Evolutionary conservation across 1,284 basidiomycete species (phyloP).

Genomic region (Marasmius oreades): DNA sequence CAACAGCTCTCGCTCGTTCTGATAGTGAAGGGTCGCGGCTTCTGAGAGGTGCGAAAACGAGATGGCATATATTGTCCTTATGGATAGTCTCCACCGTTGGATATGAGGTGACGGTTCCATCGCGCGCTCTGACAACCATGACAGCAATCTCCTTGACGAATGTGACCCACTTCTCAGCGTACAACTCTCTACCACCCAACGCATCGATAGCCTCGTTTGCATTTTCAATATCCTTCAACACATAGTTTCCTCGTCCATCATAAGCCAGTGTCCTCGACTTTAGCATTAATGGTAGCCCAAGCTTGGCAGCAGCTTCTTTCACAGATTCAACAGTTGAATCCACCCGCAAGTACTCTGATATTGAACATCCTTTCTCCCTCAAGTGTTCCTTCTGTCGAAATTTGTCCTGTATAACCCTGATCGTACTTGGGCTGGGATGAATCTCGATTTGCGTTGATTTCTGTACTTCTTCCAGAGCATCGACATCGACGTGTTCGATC

Average conservation of each 20-base stretch:
- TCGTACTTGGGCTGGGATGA: conserved; percentile 84
- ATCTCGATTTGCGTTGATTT: conserved; percentile 53
- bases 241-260: conserved; percentile 94
- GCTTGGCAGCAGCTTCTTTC: conserved; percentile 42
- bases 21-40: conserved; percentile 57
- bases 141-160: conserved; percentile 93
- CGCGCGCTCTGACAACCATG: conserved; percentile 87
- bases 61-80: conserved; percentile 91
- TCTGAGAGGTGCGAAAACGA: conserved; percentile 86
- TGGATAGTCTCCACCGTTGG: conserved; percentile 96
- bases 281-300: conserved; percentile 93
- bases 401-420: conserved; percentile 95
- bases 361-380: conserved; percentile 53
- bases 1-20: conserved; percentile 65
- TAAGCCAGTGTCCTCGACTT: conserved; percentile 95
- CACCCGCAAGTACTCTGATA: conserved; percentile 72
- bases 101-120: conserved; percentile 81
- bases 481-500: conserved; percentile 94
- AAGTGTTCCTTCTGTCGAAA: conserved; percentile 86
- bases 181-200: conserved; percentile 69
- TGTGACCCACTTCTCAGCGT: conserved; percentile 93
- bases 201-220: conserved; percentile 63
- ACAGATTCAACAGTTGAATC: conserved; percentile 58
- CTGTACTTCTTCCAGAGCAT: conserved; percentile 69
- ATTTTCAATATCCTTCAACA: conserved; percentile 57